Base-by-base conservation (phyloP, 2,329 filamentous ascomycete species). In the Fusarium mangiferae region DNA sequence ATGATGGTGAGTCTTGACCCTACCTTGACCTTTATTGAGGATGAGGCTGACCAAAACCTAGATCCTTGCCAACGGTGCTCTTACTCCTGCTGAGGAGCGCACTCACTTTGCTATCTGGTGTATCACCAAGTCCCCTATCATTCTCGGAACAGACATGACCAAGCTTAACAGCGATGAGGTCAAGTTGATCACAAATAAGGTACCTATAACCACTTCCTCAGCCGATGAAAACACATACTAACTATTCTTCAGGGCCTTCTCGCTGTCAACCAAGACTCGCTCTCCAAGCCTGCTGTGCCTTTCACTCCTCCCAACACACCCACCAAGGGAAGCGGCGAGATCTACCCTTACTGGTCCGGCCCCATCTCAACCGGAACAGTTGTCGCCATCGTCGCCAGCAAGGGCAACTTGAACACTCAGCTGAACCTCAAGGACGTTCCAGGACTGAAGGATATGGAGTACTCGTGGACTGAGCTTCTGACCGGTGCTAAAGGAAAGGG, bases 51-150 rank as follows among this genome's bases (percentile, higher is more conserved):
- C 30, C 4, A n/a, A 15, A 7, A 15, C n/a, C 6, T 17, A 68
- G 66, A 68, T 68, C 30, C 66, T 68, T 42, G 66, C 55, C 30
- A 68, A 68, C 12, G 66, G 66, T 48, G 64, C 55, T 48, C 26
- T 68, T 33, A 68, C 46, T 12, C 46, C 64, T 24, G 64, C 66
- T 48, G 55, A 68, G 44, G 66, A 68, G 30, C 55, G 66, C 61
- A 68, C 66, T 28, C 66, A 68, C 48, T 68, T 68, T 13, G 66
- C 55, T 18, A 68, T 68, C n/a, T 68, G 66, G 66, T 66, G 64
- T 18, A 68, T 68, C n/a, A 68, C 66, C 48, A 68, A 68, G 48
- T 68, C 66, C 7, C 66, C 66, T 26, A 68, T 68, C 20, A 68
- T 68, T 28, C 26, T 68, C 1, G 64, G 66, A 55, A 68, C 66